A percentile compares a stretch with the other conserved stretches of the same genome.
phyloP scores from a whole-genome alignment of 768 basidiomycete species.

The Termitomyces titanicus region DNA sequence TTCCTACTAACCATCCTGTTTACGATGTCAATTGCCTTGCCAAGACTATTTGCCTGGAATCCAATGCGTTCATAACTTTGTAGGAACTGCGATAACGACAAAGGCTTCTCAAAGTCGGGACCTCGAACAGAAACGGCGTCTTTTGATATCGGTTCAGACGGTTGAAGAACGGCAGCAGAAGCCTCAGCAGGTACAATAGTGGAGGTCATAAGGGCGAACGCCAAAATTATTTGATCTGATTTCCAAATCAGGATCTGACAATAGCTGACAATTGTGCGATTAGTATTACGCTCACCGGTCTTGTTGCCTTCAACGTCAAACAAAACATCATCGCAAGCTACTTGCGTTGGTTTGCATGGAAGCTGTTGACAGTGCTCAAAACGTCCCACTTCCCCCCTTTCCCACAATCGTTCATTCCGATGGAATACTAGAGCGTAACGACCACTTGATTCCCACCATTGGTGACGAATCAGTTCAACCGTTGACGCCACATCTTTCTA shows the following conservation, averaged over 20 bases:
- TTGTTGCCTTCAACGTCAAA: slow-evolving; percentile 8
- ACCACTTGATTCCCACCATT: background rate
- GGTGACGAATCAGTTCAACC: slow-evolving; percentile 6
- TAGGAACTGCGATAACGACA: slow-evolving; percentile 68
- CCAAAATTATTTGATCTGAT: slow-evolving; percentile 3
- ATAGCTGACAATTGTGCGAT: slow-evolving; percentile 4
- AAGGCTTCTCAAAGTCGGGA: slow-evolving; percentile 75
- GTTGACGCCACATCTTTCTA: background rate
- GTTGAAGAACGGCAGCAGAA: slow-evolving; percentile 74
- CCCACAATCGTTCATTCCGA: slow-evolving; percentile 10
- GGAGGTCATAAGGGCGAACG: slow-evolving; percentile 10
- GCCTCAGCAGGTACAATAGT: slow-evolving; percentile 48
- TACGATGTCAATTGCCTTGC: slow-evolving; percentile 84
- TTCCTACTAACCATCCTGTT: slow-evolving; percentile 76
- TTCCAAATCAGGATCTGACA: slow-evolving; percentile 8
- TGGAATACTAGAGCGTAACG: slow-evolving; percentile 5
- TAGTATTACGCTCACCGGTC: background rate
- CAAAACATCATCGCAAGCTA: slow-evolving; percentile 9
- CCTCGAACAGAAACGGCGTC: slow-evolving; percentile 74
- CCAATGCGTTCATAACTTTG: slow-evolving; percentile 86
- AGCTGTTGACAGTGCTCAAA: slow-evolving; percentile 16
- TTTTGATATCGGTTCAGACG: slow-evolving; percentile 67
- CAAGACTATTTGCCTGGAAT: slow-evolving; percentile 95
- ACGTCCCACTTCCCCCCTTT: slow-evolving; percentile 22
- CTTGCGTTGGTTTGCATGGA: slow-evolving; percentile 16